Evolutionary conservation across 2,329 filamentous ascomycete species (phyloP), one percentile per base, ranked within the genome.

Genomic region (Penicillium sp.): DNA sequence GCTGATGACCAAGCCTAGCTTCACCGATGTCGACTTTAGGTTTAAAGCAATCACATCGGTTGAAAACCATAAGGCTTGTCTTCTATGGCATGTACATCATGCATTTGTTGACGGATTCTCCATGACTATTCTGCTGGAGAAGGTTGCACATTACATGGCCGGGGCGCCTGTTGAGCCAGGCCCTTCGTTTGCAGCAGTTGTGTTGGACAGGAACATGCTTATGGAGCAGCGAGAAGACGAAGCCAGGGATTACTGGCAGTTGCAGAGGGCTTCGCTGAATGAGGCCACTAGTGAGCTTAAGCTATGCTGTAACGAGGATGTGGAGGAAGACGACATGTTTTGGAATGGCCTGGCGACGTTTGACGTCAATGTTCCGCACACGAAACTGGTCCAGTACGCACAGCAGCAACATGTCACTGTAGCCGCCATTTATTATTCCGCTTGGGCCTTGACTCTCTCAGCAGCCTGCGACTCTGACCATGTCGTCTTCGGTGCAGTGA

Each of bases 91-190:
- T 3, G 64, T 76, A 9, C 75, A 78, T 58, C 75, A 77, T 61
- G 67, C 68, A 9, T 65, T 76, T 4, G 69, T 77, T 17, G 75
- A 78, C 66, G 75, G 74, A 1, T 70, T 63, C 11, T 77, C 75
- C 0, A 62, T 61, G 17, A 46, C 54, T 13, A 52, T 71, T 17
- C 19, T 75, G 2, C 62, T 66, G 9, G 26, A 60, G 4, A 71
- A 73, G 51, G 55, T 74, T 35, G 55, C 59, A 17, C 45, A 54
- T 26, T 57, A 55, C n/a, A 47, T 71, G 23, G 15, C 53, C n/a
- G 64, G 65, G 19, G 29, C 60, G 31, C 30, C 49, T 7, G 56
- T 68, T 23, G 26, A 45, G 3, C n/a, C 47, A 9, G 45, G 29
- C 7, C 38, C 47, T 29, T 60, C 58, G 15, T 66, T 59, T 45